Evolutionary conservation across 345 rosid species (phyloP), one percentile per base, ranked within the genome.

Genomic region (Boechera divaricarpa): DNA sequence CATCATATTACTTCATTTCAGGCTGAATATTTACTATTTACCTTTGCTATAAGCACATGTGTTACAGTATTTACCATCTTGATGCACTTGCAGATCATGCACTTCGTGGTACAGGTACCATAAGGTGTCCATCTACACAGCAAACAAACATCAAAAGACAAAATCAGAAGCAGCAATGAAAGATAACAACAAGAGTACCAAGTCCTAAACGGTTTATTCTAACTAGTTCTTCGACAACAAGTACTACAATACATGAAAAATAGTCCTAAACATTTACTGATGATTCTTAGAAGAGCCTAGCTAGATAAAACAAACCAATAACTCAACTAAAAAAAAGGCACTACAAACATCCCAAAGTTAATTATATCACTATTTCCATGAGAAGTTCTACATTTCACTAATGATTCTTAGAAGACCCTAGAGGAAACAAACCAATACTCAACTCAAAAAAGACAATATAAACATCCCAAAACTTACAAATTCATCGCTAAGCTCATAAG

Each of bases 41-140:
- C 98, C 99, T 96, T 96, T 96, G 38, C 88, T 83, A 82, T 96
- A 96, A 13, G 98, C 98, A 78, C 99, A 96, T 7, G 98, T 90
- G 82, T 96, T 98, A 82, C 99, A 96, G 57, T 96, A 96, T 82
- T 93, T 96, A 77, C 69, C 98, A 74, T 96, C 92, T 82, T 96
- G 99, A 76, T 96, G 99, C 12, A 90, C 98, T 74, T 96, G 89
- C 98, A 96, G 53, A 96, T 93, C 56, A 83, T 82, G 90, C 99
- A 96, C 80, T 91, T 90, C 5, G 96, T 90, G 39, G 84, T 91
- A 75, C 84, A 87, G 4, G 98, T 97, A 31, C 98, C 93, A 55
- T 85, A 87, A 53, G 97, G 99, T 59, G 91, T 79, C 99, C 99
- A 96, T 81, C 99, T 96, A 76, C 65, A 83, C 18, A 44, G 2